Percentiles rank a stretch among this genome's conserved stretches.
Conservation (phyloP, 345 rosid species). For the Camelina neglecta region DNA sequence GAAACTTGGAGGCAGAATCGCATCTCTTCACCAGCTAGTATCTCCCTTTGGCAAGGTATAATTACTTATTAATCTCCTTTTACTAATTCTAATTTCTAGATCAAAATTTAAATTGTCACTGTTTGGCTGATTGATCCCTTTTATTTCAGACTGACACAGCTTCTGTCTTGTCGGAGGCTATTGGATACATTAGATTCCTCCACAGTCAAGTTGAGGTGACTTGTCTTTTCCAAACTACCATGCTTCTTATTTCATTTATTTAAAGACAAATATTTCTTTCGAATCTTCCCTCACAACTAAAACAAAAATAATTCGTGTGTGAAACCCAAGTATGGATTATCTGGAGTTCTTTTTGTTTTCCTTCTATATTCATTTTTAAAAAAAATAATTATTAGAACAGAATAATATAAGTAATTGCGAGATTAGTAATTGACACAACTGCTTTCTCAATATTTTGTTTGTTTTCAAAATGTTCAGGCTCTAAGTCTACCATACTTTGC, state of each 20-base stretch:
- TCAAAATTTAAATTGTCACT: background rate
- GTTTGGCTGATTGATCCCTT: constrained; percentile 24
- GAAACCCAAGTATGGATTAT: background rate
- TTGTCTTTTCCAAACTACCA: constrained; percentile 41
- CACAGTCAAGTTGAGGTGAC: constrained; percentile 74
- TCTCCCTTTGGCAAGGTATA: constrained; percentile 78
- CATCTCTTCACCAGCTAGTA: constrained; percentile 72
- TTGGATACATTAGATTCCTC: constrained; percentile 68
- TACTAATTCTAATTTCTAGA: constrained; percentile 7
- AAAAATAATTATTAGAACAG: background rate
- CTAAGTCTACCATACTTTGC: constrained; percentile 91
- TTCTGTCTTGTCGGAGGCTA: constrained; percentile 68
- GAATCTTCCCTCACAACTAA: constrained; percentile 31
- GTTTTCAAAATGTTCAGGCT: constrained; percentile 53
- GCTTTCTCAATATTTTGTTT: background rate
- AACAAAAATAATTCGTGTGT: background rate
- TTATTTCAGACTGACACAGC: constrained; percentile 73
- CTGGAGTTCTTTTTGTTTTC: background rate
- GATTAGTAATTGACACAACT: background rate
- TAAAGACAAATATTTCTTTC: constrained; percentile 25
- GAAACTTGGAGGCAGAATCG: constrained; percentile 67
- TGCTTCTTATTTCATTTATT: constrained; percentile 30
- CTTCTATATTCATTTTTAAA: background rate
- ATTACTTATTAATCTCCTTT: constrained; percentile 10
- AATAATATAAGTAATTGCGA: background rate